A percentile compares a stretch with the other conserved stretches of the same genome.
Evolutionary conservation across 108 stramenopile genomes (phyloP).

Genomic region (Nitzschia sp.): DNA sequence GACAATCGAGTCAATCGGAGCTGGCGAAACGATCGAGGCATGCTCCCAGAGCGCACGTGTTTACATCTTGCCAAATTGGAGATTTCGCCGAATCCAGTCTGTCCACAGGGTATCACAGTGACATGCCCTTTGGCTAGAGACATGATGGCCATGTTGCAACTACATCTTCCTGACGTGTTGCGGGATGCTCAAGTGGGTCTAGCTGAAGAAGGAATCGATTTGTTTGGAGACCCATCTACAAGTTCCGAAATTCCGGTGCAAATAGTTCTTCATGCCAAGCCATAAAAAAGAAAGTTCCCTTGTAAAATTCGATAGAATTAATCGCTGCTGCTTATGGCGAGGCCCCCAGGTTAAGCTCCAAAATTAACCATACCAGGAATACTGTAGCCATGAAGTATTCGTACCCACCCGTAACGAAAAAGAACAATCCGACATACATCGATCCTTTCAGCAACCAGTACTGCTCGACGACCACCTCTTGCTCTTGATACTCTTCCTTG

Average conservation of each 20-base stretch:
- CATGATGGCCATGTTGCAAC: constrained; percentile 63
- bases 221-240: constrained; percentile 20
- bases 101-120: constrained; percentile 68
- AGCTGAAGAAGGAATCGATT: constrained; percentile 62
- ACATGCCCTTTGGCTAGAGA: constrained; percentile 60
- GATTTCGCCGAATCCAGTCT: constrained; percentile 44
- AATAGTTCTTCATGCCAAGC: constrained; percentile 34
- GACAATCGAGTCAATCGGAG: constrained; percentile 60
- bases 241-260: constrained; percentile 12
- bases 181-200: constrained; percentile 50
- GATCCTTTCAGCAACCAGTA: constrained; percentile 43
- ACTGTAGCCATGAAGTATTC: constrained; percentile 44
- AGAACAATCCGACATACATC: constrained; percentile 39
- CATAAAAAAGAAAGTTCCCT: background rate
- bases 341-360: constrained; percentile 27
- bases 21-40: constrained; percentile 61
- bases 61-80: constrained; percentile 70
- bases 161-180: constrained; percentile 69
- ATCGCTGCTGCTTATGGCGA: background rate
- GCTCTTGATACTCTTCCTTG: constrained; percentile 36
- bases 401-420: constrained; percentile 38
- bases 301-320: background rate
- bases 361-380: constrained; percentile 38
- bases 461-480: constrained; percentile 40
- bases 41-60: constrained; percentile 70